Conservation (phyloP, 2,329 filamentous ascomycete species). For the Sodiomyces alkalinus region DNA sequence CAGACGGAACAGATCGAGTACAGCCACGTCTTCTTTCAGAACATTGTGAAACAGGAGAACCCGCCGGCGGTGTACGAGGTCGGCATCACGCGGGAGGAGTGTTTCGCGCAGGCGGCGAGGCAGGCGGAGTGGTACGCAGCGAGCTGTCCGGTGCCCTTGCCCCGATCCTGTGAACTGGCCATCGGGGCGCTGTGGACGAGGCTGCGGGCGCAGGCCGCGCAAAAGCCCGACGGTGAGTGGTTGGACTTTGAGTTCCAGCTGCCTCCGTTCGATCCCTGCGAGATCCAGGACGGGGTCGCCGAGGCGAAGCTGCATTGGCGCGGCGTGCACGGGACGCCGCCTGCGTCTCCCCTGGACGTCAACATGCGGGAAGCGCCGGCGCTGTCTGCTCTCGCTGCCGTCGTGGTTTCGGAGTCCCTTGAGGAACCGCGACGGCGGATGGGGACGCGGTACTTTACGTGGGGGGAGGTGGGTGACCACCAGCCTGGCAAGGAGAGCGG, state of each 20-base stretch:
- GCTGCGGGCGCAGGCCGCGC: not conserved
- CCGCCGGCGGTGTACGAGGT: not conserved
- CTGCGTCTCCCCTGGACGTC: too few species aligned
- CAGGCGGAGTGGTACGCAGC: not conserved
- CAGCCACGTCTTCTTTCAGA: not conserved
- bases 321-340: too few species aligned
- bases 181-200: not conserved
- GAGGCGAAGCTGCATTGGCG: too few species aligned
- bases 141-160: not conserved
- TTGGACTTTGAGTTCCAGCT: constrained; percentile 1
- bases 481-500: not conserved
- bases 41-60: not conserved
- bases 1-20: not conserved
- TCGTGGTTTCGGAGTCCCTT: too few species aligned
- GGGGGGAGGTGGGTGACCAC: not conserved
- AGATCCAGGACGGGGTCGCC: not conserved
- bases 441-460: not conserved
- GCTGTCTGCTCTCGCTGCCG: too few species aligned
- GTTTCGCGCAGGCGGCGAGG: not conserved
- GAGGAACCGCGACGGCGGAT: not conserved
- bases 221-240: constrained; percentile 1
- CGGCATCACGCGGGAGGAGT: not conserved
- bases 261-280: not conserved
- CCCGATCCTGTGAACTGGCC: not conserved
- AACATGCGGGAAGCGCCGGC: too few species aligned